Evolutionary conservation across 1,284 basidiomycete species (phyloP).

Genomic region (Amylostereum areolatum): DNA sequence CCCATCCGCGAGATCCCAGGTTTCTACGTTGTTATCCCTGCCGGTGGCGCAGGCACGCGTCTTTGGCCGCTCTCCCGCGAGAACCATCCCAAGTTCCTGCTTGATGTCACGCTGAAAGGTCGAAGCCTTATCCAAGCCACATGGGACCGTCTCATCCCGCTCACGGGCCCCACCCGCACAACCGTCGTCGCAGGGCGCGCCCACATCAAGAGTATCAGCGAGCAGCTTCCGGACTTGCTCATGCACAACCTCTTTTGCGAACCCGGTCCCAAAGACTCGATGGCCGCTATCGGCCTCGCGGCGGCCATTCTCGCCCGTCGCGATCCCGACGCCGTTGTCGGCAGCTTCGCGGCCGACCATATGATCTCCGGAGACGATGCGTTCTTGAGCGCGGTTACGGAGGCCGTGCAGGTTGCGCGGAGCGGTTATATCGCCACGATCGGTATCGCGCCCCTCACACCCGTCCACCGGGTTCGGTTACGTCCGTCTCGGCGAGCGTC

Average conservation of each 20-base stretch:
- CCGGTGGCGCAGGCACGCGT: conserved; percentile 79
- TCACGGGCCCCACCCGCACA: conserved; percentile 60
- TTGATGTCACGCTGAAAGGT: conserved; percentile 76
- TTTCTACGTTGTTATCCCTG: conserved; percentile 83
- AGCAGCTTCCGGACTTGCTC: conserved; percentile 69
- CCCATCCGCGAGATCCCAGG: conserved; percentile 66
- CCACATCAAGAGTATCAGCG: conserved; percentile 63
- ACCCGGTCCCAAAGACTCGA: conserved; percentile 79
- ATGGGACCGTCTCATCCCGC: conserved; percentile 78
- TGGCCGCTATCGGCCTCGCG: conserved; percentile 82
- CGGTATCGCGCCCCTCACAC: conserved; percentile 78
- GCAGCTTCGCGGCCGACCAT: conserved; percentile 81
- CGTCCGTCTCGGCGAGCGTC: conserved; percentile 69
- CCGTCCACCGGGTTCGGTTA: conserved; percentile 83
- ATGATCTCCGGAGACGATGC: conserved; percentile 85
- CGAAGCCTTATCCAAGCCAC: conserved; percentile 80
- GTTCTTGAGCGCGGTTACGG: conserved; percentile 73
- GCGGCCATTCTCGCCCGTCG: conserved; percentile 70
- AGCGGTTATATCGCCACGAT: conserved; percentile 78
- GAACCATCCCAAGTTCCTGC: conserved; percentile 77
- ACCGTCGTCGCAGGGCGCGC: conserved; percentile 75
- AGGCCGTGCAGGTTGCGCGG: conserved; percentile 74
- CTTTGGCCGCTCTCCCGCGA: conserved; percentile 82
- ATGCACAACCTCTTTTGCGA: conserved; percentile 67
- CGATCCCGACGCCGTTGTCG: conserved; percentile 74